Base-by-base conservation (phyloP, 805 yeast species). In the Debaryomyces prosopidis region DNA sequence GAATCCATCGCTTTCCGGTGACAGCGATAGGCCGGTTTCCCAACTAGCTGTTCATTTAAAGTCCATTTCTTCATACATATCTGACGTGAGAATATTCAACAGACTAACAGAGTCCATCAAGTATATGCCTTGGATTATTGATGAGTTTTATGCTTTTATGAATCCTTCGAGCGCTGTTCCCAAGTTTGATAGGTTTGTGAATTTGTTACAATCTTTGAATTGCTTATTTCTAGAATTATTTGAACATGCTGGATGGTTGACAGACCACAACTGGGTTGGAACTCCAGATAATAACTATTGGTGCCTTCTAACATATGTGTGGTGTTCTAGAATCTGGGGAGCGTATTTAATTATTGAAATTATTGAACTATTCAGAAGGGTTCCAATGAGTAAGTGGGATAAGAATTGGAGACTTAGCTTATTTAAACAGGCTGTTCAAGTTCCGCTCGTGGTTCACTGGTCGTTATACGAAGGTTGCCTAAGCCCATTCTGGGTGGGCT, bases 251-350 rank as follows among this genome's bases (percentile, higher is more conserved):
- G 77, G 77, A 9, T 72, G 76, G 76, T 51, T 71, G 41, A 69
- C 75, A 4, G 77, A 72, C 20, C 77, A 72, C 50, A 66, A 72
- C 52, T 72, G 75, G 73, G 61, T 72, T 9, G 71, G 71, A 20
- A 72, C 76, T 20, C 46, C 46, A 34, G 73, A 72, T 53, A 72
- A 72, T 52, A 47, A 47, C 40, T 66, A 59, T 49, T 72, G 76
- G 76, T 67, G 74, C 48, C 56, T 62, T n/a, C 72, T 65, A 43
- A 65, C 76, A 2, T 72, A 72, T 50, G 61, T 72, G 28, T 72
- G 76, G 76, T 65, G 74, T 50, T 69, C 70, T 19, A 57, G 76
- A 39, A 68, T 72, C 16, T 72, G 77, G 77, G 77, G 76, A 1
- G 65, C 62, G 2, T 72, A 72, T 48, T 48, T 72, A 12, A 47